Percentiles rank a stretch among this genome's conserved stretches.
phyloP scores from a whole-genome alignment of 2,329 filamentous ascomycete species.

The Lasiodiplodia hormozganensis region DNA sequence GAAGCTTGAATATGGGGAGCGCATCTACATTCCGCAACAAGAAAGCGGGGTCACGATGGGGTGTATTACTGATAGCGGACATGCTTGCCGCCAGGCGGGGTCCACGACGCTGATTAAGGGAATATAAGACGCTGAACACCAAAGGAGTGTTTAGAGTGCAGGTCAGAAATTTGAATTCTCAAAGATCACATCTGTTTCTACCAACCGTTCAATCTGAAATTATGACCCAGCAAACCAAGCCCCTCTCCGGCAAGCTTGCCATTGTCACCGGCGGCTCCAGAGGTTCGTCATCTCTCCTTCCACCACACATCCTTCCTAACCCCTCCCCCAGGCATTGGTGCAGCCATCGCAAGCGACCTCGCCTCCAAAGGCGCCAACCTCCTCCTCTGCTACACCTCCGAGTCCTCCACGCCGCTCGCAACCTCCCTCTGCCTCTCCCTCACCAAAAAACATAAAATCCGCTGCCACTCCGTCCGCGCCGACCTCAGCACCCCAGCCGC shows the following conservation, averaged over 20 bases:
- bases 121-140: too few relatives aligned
- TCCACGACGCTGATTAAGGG: too few relatives aligned
- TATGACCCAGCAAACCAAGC: too few relatives aligned
- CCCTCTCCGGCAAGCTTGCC: conserved; percentile 67
- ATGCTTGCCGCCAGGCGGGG: too few relatives aligned
- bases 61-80: too few relatives aligned
- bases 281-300: conserved; percentile 49
- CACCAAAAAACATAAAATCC: conserved; percentile 40
- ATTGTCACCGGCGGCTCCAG: conserved; percentile 81
- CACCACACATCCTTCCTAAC: too few relatives aligned
- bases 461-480: conserved; percentile 64
- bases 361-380: conserved; percentile 74
- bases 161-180: too few relatives aligned
- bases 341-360: conserved; percentile 70
- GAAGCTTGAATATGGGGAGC: too few relatives aligned
- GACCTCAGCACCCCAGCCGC: conserved; percentile 68
- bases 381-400: conserved; percentile 74
- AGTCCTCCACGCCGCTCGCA: conserved; percentile 63
- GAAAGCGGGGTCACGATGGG: too few relatives aligned
- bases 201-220: fast-evolving
- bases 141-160: too few relatives aligned
- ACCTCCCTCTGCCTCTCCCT: conserved; percentile 65
- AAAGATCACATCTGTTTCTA: too few relatives aligned
- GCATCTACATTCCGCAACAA: too few relatives aligned
- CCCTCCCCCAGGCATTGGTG: conserved; percentile 70